A percentile compares a stretch with the other conserved stretches of the same genome.
phyloP scores from a whole-genome alignment of 139 green algal genomes.

The Auxenochlorella protothecoides region DNA sequence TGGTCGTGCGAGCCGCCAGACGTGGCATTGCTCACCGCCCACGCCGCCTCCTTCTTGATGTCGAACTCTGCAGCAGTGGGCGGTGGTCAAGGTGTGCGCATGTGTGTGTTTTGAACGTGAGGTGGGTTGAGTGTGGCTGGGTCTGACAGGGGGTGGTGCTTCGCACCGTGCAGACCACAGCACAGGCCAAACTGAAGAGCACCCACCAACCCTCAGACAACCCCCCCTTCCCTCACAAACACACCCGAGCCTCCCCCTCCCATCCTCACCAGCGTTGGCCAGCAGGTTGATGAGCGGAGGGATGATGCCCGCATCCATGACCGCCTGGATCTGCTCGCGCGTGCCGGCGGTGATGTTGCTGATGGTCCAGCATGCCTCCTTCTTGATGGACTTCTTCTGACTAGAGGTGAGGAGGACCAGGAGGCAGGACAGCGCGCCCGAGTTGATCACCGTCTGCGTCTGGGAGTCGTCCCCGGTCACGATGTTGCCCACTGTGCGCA shows the following conservation, averaged over 20 bases:
- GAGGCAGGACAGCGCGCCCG: conserved; percentile 85
- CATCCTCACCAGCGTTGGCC: conserved; percentile 23
- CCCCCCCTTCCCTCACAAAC: too few species aligned
- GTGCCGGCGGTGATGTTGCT: conserved; percentile 99
- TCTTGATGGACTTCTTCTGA: conserved; percentile 99
- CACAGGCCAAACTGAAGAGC: too few species aligned
- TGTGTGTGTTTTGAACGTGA: too few species aligned
- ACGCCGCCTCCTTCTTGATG: conserved; percentile 99
- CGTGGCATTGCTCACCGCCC: conserved; percentile 98
- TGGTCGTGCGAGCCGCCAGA: conserved; percentile 75
- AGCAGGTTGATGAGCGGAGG: conserved; percentile 84
- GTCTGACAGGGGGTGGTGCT: too few species aligned
- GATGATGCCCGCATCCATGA: conserved; percentile 86
- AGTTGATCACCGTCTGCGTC: conserved; percentile 98
- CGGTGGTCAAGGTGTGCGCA: too few species aligned
- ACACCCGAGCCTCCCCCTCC: too few species aligned
- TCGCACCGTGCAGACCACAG: too few species aligned
- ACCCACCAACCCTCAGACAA: too few species aligned
- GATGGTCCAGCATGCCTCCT: conserved; percentile 98
- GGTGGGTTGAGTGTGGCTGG: too few species aligned
- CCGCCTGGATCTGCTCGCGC: conserved; percentile 95
- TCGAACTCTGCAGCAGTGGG: conserved; percentile 80
- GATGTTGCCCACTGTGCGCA: conserved; percentile 99
- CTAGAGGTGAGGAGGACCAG: conserved; percentile 79
- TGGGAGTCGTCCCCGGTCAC: conserved; percentile 97